Percentiles rank a stretch among this genome's conserved stretches.
phyloP scores from a whole-genome alignment of 75 land plant species.

The Chamaecyparis obtusa region DNA sequence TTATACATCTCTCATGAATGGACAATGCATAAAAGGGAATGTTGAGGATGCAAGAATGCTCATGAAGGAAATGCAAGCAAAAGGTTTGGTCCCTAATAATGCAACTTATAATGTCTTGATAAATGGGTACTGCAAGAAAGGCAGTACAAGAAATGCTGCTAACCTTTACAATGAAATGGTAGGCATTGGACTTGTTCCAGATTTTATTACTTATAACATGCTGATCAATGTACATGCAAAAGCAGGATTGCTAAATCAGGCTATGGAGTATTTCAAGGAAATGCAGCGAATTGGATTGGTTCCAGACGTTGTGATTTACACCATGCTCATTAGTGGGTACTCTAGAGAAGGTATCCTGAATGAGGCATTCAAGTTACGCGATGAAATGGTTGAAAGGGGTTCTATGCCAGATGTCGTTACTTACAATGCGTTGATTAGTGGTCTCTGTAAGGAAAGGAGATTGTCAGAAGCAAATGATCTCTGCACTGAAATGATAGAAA shows the following conservation, averaged over 20 bases:
- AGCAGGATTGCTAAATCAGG: slow-evolving; percentile 45
- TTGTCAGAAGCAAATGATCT: slow-evolving; percentile 55
- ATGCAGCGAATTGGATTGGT: slow-evolving; percentile 57
- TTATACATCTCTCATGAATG: slow-evolving; percentile 57
- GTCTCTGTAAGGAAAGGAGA: slow-evolving; percentile 58
- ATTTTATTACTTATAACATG: slow-evolving; percentile 49
- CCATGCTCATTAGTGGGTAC: slow-evolving; percentile 68
- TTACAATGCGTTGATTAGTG: slow-evolving; percentile 75
- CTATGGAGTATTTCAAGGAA: slow-evolving; percentile 45
- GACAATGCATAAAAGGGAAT: slow-evolving; percentile 47
- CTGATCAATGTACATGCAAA: slow-evolving; percentile 49
- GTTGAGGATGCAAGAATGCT: slow-evolving; percentile 35
- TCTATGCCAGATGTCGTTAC: slow-evolving; percentile 65
- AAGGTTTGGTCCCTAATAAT: slow-evolving; percentile 62
- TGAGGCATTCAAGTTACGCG: slow-evolving; percentile 70
- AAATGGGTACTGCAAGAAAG: slow-evolving; percentile 53
- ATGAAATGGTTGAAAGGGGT: slow-evolving; percentile 68
- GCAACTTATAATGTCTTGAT: slow-evolving; percentile 72
- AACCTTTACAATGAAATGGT: slow-evolving; percentile 45
- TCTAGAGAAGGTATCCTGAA: slow-evolving; percentile 47
- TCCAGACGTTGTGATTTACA: slow-evolving; percentile 73
- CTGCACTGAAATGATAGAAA: slow-evolving; percentile 66
- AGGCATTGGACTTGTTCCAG: slow-evolving; percentile 39
- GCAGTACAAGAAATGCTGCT: slow-evolving; percentile 34
- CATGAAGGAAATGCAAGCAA: slow-evolving; percentile 33